phyloP scores from a whole-genome alignment of 345 rosid species.

The Noccaea caerulescens region DNA sequence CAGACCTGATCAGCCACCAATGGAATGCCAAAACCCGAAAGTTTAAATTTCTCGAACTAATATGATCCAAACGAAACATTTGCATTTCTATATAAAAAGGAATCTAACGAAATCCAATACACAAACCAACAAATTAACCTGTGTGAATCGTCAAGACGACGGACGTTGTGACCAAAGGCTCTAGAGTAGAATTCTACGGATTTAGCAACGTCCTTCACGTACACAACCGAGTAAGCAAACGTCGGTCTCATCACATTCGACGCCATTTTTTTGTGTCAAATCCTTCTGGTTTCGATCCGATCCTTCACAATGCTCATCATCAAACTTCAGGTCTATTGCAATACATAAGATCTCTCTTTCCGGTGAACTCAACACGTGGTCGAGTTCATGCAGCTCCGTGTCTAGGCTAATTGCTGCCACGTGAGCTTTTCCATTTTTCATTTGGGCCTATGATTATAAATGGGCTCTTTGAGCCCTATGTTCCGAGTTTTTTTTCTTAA shows the following conservation, averaged over 20 bases:
- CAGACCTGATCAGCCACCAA: background rate
- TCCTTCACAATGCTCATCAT: background rate
- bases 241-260: constrained; percentile 52
- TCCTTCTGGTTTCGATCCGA: background rate
- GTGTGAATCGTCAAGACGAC: constrained; percentile 73
- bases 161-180: constrained; percentile 73
- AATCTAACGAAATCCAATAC: background rate
- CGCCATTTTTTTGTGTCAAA: constrained; percentile 45
- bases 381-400: constrained; percentile 23
- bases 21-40: background rate
- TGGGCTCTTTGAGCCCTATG: background rate
- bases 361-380: constrained; percentile 38
- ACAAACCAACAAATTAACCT: constrained; percentile 43
- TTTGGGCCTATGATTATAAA: background rate
- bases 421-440: background rate
- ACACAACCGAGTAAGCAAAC: constrained; percentile 66
- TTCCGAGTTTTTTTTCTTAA: too few relatives aligned
- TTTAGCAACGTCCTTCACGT: constrained; percentile 71
- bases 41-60: background rate
- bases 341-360: constrained; percentile 38
- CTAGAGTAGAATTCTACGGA: constrained; percentile 72
- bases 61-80: background rate
- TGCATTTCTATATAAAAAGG: background rate
- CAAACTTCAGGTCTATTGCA: background rate
- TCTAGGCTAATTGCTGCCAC: constrained; percentile 14